A percentile compares a stretch with the other conserved stretches of the same genome.
Evolutionary conservation across 768 basidiomycete genomes (phyloP).

Genomic region (Bullera alba): DNA sequence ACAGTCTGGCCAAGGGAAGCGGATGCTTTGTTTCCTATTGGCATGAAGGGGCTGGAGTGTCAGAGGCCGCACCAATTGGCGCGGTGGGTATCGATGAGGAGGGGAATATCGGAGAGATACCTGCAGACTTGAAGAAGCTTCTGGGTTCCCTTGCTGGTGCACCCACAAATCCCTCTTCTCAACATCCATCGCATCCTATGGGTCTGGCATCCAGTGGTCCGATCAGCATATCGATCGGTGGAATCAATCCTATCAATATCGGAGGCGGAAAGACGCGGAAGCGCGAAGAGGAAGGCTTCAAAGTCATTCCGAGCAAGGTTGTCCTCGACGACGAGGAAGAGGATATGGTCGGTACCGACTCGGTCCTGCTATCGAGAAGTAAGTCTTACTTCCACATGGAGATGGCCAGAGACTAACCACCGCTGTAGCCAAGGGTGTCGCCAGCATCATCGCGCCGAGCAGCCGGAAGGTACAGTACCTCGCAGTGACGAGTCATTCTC

Average conservation of each 20-base stretch:
- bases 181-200: neutral
- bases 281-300: slow-evolving; percentile 21
- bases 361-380: slow-evolving; percentile 37
- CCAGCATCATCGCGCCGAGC: slow-evolving; percentile 63
- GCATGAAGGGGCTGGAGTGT: slow-evolving; percentile 65
- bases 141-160: slow-evolving; percentile 25
- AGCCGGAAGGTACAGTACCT: slow-evolving; percentile 39
- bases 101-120: slow-evolving; percentile 15
- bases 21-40: slow-evolving; percentile 56
- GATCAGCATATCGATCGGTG: slow-evolving; percentile 2
- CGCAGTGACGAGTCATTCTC: neutral
- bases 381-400: slow-evolving; percentile 1
- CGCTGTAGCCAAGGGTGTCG: slow-evolving; percentile 49
- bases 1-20: slow-evolving; percentile 22
- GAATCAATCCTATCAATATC: slow-evolving; percentile 30
- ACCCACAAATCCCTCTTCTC: neutral
- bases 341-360: slow-evolving; percentile 29
- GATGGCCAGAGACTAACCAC: slow-evolving; percentile 7
- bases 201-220: neutral
- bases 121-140: slow-evolving; percentile 19
- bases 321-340: slow-evolving; percentile 36
- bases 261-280: slow-evolving; percentile 13
- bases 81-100: slow-evolving; percentile 12
- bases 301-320: slow-evolving; percentile 18
- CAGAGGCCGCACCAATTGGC: slow-evolving; percentile 17